phyloP scores from a whole-genome alignment of 192 early-diverging fungal species.

The Physocladia obscura region DNA sequence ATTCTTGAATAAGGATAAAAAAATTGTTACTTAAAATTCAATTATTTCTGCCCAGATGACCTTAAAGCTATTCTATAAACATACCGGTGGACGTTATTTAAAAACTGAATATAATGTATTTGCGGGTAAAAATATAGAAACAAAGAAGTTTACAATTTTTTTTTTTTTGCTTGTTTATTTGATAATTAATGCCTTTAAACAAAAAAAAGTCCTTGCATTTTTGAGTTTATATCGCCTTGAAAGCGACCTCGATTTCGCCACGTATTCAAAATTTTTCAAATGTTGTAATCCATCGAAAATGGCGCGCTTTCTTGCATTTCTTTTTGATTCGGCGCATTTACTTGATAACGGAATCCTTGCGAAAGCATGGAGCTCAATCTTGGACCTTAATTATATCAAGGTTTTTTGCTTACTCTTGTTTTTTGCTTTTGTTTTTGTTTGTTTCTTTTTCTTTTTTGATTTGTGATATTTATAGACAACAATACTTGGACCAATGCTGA shows the following conservation, averaged over 20 bases:
- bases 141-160: not conserved
- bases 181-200: no score
- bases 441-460: not conserved
- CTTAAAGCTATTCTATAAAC: slow-evolving; percentile 35
- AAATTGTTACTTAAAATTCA: no score
- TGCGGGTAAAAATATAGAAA: slow-evolving; percentile 33
- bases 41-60: slow-evolving; percentile 29
- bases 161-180: no score
- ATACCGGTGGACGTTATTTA: slow-evolving; percentile 39
- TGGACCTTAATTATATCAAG: slow-evolving; percentile 34
- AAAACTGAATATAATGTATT: slow-evolving; percentile 46
- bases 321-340: slow-evolving; percentile 42
- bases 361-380: slow-evolving; percentile 34
- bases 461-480: slow-evolving; percentile 8
- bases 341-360: slow-evolving; percentile 31
- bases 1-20: no score
- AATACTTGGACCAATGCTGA: slow-evolving; percentile 40
- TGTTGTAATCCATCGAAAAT: slow-evolving; percentile 39
- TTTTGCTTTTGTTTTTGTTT: not conserved
- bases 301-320: slow-evolving; percentile 42
- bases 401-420: not conserved
- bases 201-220: slow-evolving; percentile 39
- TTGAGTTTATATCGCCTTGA: slow-evolving; percentile 49
- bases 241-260: slow-evolving; percentile 29
- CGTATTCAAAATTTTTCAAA: slow-evolving; percentile 33